A percentile compares a stretch with the other conserved stretches of the same genome.
Conservation (phyloP, 805 yeast species). For the Lipomyces yamanashiensis region DNA sequence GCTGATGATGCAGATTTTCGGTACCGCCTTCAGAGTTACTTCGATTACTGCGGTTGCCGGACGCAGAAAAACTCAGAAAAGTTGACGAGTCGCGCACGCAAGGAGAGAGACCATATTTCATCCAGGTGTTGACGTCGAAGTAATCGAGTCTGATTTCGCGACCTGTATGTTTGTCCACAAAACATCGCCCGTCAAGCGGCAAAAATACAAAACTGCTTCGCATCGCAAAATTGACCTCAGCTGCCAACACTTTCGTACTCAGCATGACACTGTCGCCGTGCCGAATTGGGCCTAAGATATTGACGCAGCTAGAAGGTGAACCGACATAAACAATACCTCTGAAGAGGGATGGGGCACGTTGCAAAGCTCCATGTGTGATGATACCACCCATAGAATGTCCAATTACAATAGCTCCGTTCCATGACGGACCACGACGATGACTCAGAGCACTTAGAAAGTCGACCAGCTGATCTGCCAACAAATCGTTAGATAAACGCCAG, state of each 20-base stretch:
- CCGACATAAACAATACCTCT: constrained; percentile 83
- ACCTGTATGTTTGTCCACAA: constrained; percentile 62
- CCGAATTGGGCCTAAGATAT: constrained; percentile 83
- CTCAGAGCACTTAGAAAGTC: constrained; percentile 55
- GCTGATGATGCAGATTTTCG: background rate
- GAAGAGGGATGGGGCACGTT: constrained; percentile 66
- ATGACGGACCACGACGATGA: constrained; percentile 48
- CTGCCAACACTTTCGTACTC: constrained; percentile 73
- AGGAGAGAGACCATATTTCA: constrained; percentile 73
- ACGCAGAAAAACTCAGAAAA: background rate
- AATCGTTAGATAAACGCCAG: constrained; percentile 79
- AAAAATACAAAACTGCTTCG: constrained; percentile 79
- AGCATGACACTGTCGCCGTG: constrained; percentile 80
- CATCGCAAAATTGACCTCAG: constrained; percentile 86
- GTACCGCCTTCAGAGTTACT: background rate
- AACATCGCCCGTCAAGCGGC: constrained; percentile 76
- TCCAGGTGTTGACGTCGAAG: constrained; percentile 83
- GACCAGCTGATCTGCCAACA: constrained; percentile 57
- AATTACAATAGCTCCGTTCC: constrained; percentile 68
- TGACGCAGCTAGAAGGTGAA: constrained; percentile 80
- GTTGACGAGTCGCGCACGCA: constrained; percentile 51
- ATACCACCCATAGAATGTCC: constrained; percentile 97
- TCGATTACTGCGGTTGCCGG: background rate
- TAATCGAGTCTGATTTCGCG: constrained; percentile 70
- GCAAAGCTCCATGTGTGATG: constrained; percentile 78